Percentiles rank a stretch among this genome's conserved stretches.
phyloP scores from a whole-genome alignment of 208 protist genomes.

The Novymonas esmeraldas region DNA sequence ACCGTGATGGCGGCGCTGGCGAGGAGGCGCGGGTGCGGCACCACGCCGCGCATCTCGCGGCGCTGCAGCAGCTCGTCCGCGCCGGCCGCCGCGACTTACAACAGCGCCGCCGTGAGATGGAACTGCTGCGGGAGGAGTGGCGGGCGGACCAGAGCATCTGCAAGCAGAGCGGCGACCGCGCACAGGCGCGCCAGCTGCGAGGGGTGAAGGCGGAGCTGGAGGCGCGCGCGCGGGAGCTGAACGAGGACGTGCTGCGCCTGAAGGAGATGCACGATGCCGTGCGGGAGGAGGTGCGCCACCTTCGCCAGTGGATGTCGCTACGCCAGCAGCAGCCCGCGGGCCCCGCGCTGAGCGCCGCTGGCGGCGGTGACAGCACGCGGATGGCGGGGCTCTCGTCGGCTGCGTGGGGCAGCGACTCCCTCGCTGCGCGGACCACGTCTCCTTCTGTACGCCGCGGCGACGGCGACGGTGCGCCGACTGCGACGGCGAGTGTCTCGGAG shows the following conservation, averaged over 20 bases:
- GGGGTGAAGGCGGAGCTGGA: slow-evolving; percentile 60
- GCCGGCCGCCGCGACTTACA: slow-evolving; percentile 38
- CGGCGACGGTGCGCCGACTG: background rate
- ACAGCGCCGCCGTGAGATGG: slow-evolving; percentile 32
- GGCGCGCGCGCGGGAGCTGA: slow-evolving; percentile 53
- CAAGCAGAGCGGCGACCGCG: slow-evolving; percentile 31
- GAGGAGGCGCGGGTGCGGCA: background rate
- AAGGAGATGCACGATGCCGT: slow-evolving; percentile 43
- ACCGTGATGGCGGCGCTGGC: background rate
- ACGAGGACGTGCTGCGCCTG: slow-evolving; percentile 49
- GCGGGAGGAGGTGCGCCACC: slow-evolving; percentile 38
- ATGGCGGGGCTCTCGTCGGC: too few relatives aligned
- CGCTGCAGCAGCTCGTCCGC: slow-evolving; percentile 23
- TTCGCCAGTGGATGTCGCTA: slow-evolving; percentile 1
- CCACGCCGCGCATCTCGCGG: slow-evolving; percentile 21
- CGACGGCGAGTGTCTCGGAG: background rate
- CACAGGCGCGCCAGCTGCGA: slow-evolving; percentile 37
- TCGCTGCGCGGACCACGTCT: background rate
- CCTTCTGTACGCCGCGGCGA: background rate
- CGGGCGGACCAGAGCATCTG: slow-evolving; percentile 47
- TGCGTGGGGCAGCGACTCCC: background rate
- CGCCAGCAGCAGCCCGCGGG: background rate
- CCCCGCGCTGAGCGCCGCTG: background rate
- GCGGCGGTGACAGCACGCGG: background rate
- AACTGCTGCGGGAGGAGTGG: slow-evolving; percentile 63